Base-by-base conservation (phyloP, 768 basidiomycete genomes). In the Pholiota conissans region DNA sequence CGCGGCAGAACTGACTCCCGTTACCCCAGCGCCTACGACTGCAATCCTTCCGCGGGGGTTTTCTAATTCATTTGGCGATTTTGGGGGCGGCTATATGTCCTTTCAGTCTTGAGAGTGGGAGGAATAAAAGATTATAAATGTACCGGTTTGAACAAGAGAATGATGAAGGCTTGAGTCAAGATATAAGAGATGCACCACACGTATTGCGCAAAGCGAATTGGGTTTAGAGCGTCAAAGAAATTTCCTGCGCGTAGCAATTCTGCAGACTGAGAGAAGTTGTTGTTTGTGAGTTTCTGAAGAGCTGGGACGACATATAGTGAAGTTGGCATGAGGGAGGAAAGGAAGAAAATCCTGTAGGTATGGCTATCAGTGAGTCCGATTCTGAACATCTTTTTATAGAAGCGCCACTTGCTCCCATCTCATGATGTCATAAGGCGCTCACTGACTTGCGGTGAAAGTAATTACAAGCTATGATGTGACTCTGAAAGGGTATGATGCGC, bases 1-100 rank as follows among this genome's bases (percentile, higher is more conserved):
- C 64, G 81, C 80, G 28, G 80, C 82, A 26, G 78, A 79, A n/a
- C 79, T 81, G 13, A 84, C 67, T 18, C 82, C 80, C 0, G 80
- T 82, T 9, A 83, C 66, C 10, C 83, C 81, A 1, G 80, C 78
- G 7, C 81, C 80, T 48, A 83, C 73, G 51, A 82, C 69, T 0
- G 81, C 81, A 27, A 83, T 74, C n/a, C 77, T 68, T 6, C 77
- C 81, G 47, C 68, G 70, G 0, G 75, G 73, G 16, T 73, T 73
- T 5, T 56, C 56, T 6, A 67, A 68, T 32, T 60, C 40, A 13
- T 71, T 63, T 16, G 63, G 26, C 35, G 63, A 52, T 29, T 65
- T 65, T 11, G 69, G 69, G 8, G 69, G 65, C 48, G 69, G 59
- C 66, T 68, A 49, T 10, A 39, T 5, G 4, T 2, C 7, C 26